Evolutionary conservation across 164 flowering plant genomes (phyloP), one percentile per base, ranked within the genome.

Genomic region (Magnolia sinica): DNA sequence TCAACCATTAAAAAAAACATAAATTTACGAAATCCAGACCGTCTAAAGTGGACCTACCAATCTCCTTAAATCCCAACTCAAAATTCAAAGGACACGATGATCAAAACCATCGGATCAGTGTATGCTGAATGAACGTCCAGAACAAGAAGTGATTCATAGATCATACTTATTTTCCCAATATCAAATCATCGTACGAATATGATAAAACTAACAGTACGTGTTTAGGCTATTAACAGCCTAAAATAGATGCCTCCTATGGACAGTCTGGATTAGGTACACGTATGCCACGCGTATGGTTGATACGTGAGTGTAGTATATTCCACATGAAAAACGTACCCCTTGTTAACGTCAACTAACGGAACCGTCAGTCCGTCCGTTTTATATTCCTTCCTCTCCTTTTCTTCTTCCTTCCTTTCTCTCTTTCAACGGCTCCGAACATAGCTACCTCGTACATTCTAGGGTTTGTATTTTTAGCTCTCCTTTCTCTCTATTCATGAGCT

Each of bases 401-500:
- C 22, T 29, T 13, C 1, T 16, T 68, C 50, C 61, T 74, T 70
- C 82, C 76, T 85, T 74, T 77, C 77, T 79, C 76, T 73, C 82
- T 76, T 85, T 87, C 91, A 90, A 92, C 96, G 96, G 94, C 76
- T 78, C 85, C 67, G 76, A 76, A 65, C 67, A 80, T 68, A 31
- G 67, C 50, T 76, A 23, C 80, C 72, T 74, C 70, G 78, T 70
- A 55, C 76, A 27, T 24, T 78, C 63, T 10, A 72, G 78, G 79
- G 75, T 71, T 84, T 50, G 76, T 29, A 73, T 68, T 74, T 66
- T 50, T 70, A 8, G 20, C 16, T 52, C 45, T 37, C 45, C 10
- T 58, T 1, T 81, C 63, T 52, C 59, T 73, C 74, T 27, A 27
- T 64, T 58, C 79, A 81, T 77, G 85, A 81, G 78, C 80, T 83